Base-by-base conservation (phyloP, 805 yeast genomes). In the Candida mattraensis region DNA sequence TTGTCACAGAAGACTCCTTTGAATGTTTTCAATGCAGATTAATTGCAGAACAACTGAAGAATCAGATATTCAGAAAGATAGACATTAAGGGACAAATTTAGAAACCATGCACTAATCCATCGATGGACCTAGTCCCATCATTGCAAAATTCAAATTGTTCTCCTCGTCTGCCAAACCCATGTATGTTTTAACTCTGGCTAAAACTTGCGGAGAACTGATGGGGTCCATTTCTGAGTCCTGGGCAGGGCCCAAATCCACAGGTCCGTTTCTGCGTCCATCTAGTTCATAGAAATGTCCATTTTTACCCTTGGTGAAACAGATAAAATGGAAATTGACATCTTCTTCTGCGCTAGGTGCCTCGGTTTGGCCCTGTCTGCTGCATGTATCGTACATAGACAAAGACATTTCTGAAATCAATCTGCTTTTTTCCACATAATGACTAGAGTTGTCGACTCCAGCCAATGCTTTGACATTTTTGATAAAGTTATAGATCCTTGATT, bases 31-130 rank as follows among this genome's bases (percentile, higher is more conserved):
- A 40, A 21, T 53, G 63, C 6, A 40, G 51, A 36, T 15, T 37
- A 1, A 32, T 48, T 3, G 56, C 50, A 12, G 61, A 55, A 27
- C 30, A 32, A 7, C 25, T 54, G 11, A 53, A 36, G 19, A 39
- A 58, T 42, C 60, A 48, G 30, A 64, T 61, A 21, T 70, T 71
- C 47, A 74, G 65, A 41, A 81, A 71, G 53, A 79, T 89, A 10
- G 97, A 89, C 54, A 88, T 91, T 44, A 89, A 89, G 66, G 98
- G 98, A 1, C 97, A 89, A 61, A 70, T 79, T 6, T 80, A 58
- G 17, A 15, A 18, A 17, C 22, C 7, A 47, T 14, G 20, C 19
- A 21, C 24, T 41, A 69, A 39, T 70, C 75, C 39, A 67, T 58
- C 1, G 71, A 56, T 5, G 87, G 85, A 1, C 77, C 83, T 28